A percentile compares a stretch with the other conserved stretches of the same genome.
These are phyloP conservation scores for Pseudophaeomoniella oleicola DNA, from an alignment of 2,329 filamentous ascomycete species.

Conservation along the genomic window DNA sequence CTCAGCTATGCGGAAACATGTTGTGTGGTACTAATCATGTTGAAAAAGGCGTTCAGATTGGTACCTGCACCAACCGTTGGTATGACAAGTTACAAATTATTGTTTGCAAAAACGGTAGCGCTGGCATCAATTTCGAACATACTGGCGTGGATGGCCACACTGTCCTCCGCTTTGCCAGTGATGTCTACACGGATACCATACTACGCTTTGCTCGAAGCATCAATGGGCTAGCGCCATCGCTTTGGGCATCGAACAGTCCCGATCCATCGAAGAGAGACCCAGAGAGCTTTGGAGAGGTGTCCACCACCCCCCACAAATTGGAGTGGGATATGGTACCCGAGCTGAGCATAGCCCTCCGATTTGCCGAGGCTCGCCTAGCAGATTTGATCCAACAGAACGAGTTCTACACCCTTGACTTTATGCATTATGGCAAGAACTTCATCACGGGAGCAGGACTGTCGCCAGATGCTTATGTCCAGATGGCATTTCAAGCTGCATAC, in stretches of 20 bases:
- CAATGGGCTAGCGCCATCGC: conserved; percentile 78
- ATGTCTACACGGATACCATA: conserved; percentile 95
- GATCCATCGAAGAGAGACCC: conserved; percentile 88
- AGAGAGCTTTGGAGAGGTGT: conserved; percentile 81
- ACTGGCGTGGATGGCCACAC: conserved; percentile 97
- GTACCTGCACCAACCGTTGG: conserved; percentile 96
- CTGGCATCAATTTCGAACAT: conserved; percentile 98
- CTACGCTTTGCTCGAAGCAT: conserved; percentile 88
- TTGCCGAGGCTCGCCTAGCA: conserved; percentile 85
- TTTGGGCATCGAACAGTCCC: conserved; percentile 83
- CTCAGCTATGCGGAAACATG: conserved; percentile 95
- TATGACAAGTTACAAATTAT: conserved; percentile 99
- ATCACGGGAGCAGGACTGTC: conserved; percentile 96
- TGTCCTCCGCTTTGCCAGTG: conserved; percentile 86
- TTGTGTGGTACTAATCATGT: conserved; percentile 88
- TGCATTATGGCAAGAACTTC: conserved; percentile 86
- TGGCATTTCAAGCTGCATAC: conserved; percentile 97
- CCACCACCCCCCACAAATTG: conserved; percentile 84
- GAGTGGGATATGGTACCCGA: conserved; percentile 97
- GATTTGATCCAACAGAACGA: conserved; percentile 96
- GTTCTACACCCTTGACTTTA: conserved; percentile 82
- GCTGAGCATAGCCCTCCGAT: conserved; percentile 76
- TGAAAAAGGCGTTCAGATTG: conserved; percentile 85
- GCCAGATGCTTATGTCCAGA: conserved; percentile 93
- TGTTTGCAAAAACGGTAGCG: conserved; percentile 95